Evolutionary conservation across 768 basidiomycete species (phyloP).

Genomic region (Suillus subluteus): DNA sequence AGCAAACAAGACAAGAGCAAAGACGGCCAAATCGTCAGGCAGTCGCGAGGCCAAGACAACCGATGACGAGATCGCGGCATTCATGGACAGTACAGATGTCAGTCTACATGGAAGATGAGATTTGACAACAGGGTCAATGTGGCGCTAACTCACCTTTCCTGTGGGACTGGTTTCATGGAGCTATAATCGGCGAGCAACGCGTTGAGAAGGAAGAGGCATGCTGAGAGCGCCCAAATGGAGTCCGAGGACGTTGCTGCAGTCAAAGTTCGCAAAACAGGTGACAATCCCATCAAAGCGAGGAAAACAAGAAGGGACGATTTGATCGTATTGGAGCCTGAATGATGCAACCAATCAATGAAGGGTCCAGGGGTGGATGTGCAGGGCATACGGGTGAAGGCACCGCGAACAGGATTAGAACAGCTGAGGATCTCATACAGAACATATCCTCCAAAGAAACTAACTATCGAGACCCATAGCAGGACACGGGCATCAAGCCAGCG

Average conservation of each 20-base stretch:
- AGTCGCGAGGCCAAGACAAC: slow-evolving; percentile 93
- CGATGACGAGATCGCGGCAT: slow-evolving; percentile 90
- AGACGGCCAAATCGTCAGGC: slow-evolving; percentile 80
- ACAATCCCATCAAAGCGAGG: slow-evolving; percentile 84
- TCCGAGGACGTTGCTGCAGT: slow-evolving; percentile 96
- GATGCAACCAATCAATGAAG: slow-evolving; percentile 17
- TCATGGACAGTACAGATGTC: slow-evolving; percentile 84
- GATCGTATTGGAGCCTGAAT: slow-evolving; percentile 65
- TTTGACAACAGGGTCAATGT: slow-evolving; percentile 24
- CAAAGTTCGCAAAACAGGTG: slow-evolving; percentile 89
- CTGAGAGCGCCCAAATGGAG: slow-evolving; percentile 95
- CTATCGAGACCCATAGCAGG: slow-evolving; percentile 66
- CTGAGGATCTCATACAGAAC: slow-evolving; percentile 62
- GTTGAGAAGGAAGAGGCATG: slow-evolving; percentile 80
- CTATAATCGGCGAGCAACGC: slow-evolving; percentile 84
- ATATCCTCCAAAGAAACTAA: slow-evolving; percentile 64
- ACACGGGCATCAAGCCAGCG: slow-evolving; percentile 66
- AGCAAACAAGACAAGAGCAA: slow-evolving; percentile 84
- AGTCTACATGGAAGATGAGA: slow-evolving; percentile 50
- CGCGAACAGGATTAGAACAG: slow-evolving; percentile 34
- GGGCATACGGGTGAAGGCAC: slow-evolving; percentile 30
- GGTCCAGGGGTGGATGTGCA: slow-evolving; percentile 4
- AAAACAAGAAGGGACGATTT: slow-evolving; percentile 89
- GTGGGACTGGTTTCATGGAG: slow-evolving; percentile 46
- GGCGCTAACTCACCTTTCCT: slow-evolving; percentile 56